Conservation (phyloP, 2,329 filamentous ascomycete genomes). For the Juglanconis sp. region DNA sequence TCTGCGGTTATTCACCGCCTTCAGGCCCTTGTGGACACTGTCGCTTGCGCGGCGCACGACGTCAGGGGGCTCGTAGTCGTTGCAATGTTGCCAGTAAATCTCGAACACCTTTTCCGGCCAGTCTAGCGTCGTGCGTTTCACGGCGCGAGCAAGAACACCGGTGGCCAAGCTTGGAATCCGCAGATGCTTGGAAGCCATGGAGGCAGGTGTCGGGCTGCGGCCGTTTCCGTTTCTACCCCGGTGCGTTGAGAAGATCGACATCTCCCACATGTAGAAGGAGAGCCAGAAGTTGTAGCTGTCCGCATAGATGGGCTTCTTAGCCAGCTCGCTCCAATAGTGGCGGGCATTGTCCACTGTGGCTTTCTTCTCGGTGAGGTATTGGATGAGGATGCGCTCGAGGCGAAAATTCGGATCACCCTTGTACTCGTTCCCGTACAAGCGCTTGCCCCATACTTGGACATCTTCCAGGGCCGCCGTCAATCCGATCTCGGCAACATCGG, state of each 20-base stretch:
- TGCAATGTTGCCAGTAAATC: conserved; percentile 75
- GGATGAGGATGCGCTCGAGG: conserved; percentile 86
- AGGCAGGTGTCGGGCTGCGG: conserved; percentile 50
- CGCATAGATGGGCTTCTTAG: conserved; percentile 59
- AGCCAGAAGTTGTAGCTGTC: conserved; percentile 93
- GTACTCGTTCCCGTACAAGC: conserved; percentile 70
- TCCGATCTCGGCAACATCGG: conserved; percentile 86
- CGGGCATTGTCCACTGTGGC: conserved; percentile 74
- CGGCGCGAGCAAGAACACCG: conserved; percentile 69
- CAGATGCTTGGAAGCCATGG: conserved; percentile 27
- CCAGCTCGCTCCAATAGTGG: conserved; percentile 70
- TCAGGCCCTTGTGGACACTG: conserved; percentile 66
- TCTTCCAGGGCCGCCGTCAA: conserved; percentile 83
- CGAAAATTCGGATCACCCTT: conserved; percentile 86
- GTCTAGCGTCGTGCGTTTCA: conserved; percentile 60
- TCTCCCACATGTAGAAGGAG: conserved; percentile 88
- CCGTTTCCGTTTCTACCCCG: conserved; percentile 38
- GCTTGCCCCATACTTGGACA: conserved; percentile 73
- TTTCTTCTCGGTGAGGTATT: conserved; percentile 83
- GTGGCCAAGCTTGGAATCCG: conserved; percentile 73
- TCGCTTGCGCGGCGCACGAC: conserved; percentile 72
- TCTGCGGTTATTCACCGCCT: conserved; percentile 60
- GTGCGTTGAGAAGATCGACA: conserved; percentile 57
- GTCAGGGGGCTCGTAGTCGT: conserved; percentile 81
- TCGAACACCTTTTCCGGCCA: conserved; percentile 75